Base-by-base conservation (phyloP, 2,329 filamentous ascomycete genomes). In the Kalmusia sp. region DNA sequence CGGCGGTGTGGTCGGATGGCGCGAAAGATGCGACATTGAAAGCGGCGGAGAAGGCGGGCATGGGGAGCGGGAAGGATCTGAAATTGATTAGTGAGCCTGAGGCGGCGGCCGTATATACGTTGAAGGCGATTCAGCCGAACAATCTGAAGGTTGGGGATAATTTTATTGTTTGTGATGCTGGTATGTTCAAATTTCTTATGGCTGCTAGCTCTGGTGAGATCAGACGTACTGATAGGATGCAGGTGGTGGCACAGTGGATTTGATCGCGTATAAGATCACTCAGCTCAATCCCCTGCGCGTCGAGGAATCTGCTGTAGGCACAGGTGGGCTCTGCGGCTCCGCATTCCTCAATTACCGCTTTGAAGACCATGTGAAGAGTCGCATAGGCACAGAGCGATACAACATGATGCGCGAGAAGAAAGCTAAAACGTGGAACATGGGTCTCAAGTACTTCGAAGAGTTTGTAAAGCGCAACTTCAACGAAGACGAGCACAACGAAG, bases 381-480 rank as follows among this genome's bases (percentile, higher is more conserved):
- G 89, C 1, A 82, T 93, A 8, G 90, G 90, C 1, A 79, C 82
- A 31, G 82, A 82, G 28, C 79, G 83, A 3, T 92, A 92, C 66
- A 84, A 88, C 25, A 84, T 87, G 73, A 92, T 93, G 87, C 89
- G 90, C 69, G 72, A 84, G 47, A 90, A 90, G 75, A 92, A 92
- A 72, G 84, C 83, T 3, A 92, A 90, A 74, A 91, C 87, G 1
- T 93, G 90, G 89, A 89, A 77, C 50, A 80, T 80, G 77, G 90
- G 87, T 2, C 77, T 93, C 45, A 84, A 86, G 50, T 92, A 92
- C 67, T 93, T 92, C 72, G 90, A 93, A 65, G 89, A 93, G 68
- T 92, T 91, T 68, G 89, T 93, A 12, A 93, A 93, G 75, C 83
- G 90, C 12, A 92, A 92, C 66, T 93, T 93, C 69, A 88, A 90